phyloP scores from a whole-genome alignment of 306 rosid genomes.

The Lathyrus oleraceus region DNA sequence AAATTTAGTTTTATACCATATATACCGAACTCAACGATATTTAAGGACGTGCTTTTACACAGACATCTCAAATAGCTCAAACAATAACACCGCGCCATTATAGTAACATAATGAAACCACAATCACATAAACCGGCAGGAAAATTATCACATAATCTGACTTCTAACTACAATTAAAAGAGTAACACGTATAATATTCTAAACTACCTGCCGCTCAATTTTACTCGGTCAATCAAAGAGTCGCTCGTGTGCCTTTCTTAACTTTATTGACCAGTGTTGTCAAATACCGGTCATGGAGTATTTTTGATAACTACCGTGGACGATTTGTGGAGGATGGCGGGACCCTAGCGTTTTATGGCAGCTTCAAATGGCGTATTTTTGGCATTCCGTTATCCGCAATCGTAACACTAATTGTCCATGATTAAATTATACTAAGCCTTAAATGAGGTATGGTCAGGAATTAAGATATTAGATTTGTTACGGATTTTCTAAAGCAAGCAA shows the following conservation, averaged over 20 bases:
- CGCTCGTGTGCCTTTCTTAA: background rate
- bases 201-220: conserved; percentile 1
- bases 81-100: conserved; percentile 27
- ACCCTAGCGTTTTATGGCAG: background rate
- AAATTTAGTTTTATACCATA: conserved; percentile 21
- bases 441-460: conserved; percentile 6
- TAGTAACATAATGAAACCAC: conserved; percentile 18
- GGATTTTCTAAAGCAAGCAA: background rate
- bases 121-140: conserved; percentile 17
- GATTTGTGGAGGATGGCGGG: background rate
- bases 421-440: background rate
- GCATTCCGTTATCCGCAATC: background rate
- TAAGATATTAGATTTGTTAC: background rate
- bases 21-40: background rate
- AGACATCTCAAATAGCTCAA: conserved; percentile 13
- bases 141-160: conserved; percentile 6
- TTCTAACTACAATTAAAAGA: background rate
- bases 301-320: background rate
- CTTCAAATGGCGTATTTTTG: background rate
- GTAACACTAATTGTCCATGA: background rate
- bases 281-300: background rate
- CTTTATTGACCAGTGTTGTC: background rate
- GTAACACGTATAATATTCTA: background rate
- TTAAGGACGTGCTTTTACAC: conserved; percentile 15
- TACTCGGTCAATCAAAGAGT: background rate